Evolutionary conservation across 345 rosid species (phyloP), one percentile per base, ranked within the genome.

Genomic region (Conringia planisiliqua): DNA sequence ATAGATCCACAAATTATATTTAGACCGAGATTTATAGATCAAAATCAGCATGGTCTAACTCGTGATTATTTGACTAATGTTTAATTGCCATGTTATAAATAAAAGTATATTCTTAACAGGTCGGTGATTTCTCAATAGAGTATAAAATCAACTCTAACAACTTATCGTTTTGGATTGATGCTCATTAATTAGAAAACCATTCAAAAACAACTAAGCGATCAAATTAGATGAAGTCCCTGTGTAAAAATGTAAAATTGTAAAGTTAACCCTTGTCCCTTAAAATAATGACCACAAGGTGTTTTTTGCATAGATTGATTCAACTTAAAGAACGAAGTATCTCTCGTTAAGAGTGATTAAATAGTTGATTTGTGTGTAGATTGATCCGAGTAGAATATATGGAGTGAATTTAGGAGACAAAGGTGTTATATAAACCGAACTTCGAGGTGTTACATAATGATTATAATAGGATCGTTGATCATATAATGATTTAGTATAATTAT

Each of bases 391-490:
- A 71, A 42, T 58, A 72, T 30, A 75, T 65, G 69, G 58, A 76
- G 74, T 14, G 27, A 61, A 50, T 66, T 57, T 73, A 68, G 75
- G 81, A 60, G 77, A 78, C 81, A 72, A 71, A 66, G 18, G 77
- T 47, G 63, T 50, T 42, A 72, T 51, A 17, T 66, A 78, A 73
- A 78, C 40, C 81, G 52, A 66, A 71, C 24, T 39, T 30, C 77
- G 70, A 78, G 77, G 77, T 27, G 36, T 66, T 42, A 47, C 71
- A 50, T 52, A 65, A 75, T 80, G 75, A 75, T 75, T 75, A 70
- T 65, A 75, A 65, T 70, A 61, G 40, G 64, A 72, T 78, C 76
- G 61, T 77, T 77, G 76, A 77, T 70, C 72, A 70, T 71, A 70
- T 46, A 70, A 70, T 74, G 47, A 71, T 74, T 79, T 16, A 29